Evolutionary conservation across 169 alveolate genomes (phyloP).

Genomic region (Prorocentrum cordatum): DNA sequence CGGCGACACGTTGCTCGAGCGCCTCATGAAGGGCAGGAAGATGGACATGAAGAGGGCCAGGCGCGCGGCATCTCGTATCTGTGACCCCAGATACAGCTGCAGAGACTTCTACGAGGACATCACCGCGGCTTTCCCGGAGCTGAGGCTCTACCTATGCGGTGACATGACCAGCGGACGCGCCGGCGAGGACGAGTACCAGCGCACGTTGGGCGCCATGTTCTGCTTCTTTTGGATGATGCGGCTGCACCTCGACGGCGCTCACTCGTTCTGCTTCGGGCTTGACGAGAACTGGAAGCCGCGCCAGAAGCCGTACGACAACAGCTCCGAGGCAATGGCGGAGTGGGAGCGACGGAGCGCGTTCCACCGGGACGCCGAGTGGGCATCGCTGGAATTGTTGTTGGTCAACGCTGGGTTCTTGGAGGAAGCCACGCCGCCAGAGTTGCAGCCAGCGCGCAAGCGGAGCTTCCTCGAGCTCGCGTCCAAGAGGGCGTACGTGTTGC

Average conservation of each 20-base stretch:
- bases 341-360: neutral
- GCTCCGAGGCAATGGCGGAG: no score
- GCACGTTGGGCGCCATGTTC: conserved; percentile 46
- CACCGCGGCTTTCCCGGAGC: conserved; percentile 62
- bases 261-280: conserved; percentile 30
- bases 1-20: no score
- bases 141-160: neutral
- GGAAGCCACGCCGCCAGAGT: neutral
- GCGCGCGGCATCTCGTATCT: no score
- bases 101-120: conserved; percentile 1
- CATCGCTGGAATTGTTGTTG: no score
- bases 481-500: neutral
- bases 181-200: conserved; percentile 54
- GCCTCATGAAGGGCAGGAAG: no score
- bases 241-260: conserved; percentile 18
- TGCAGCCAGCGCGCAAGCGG: neutral
- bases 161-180: no score
- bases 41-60: no score
- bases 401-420: neutral
- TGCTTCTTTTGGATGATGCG: conserved; percentile 62
- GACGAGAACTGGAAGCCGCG: conserved; percentile 25
- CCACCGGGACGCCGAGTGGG: neutral
- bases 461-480: neutral
- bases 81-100: no score
- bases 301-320: neutral